Base-by-base conservation (phyloP, 805 yeast species). In the Candida schatavii region DNA sequence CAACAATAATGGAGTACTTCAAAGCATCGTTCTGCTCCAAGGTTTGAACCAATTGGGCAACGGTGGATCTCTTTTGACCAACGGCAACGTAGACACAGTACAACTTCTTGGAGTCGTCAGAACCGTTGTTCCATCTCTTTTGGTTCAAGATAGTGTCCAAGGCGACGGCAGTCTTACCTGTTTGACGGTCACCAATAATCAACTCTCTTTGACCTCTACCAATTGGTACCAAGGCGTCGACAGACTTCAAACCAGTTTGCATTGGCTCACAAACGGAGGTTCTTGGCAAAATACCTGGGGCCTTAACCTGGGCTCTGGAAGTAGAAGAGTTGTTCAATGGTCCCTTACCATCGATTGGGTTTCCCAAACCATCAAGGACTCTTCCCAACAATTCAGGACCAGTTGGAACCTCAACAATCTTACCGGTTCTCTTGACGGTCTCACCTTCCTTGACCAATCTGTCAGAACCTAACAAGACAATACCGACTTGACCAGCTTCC, bases 151-250 rank as follows among this genome's bases (percentile, higher is more conserved):
- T 93, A 77, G 99, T 83, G 75, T 93, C 99, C 61, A 93, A 73
- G 61, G 98, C 99, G 62, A 93, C 97, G 55, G 98, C 97, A 68
- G 99, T 93, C 83, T 93, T 93, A 85, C 99, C 99, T 66, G 99
- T 93, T 81, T 93, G 99, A 83, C 99, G 91, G 77, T 91, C 99
- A 85, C 99, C 99, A 70, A 91, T 91, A 66, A 91, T 91, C 86
- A 93, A 80, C 82, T 93, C 99, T 88, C 99, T 93, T 80, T 93
- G 99, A 74, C 99, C 99, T 86, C 99, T 93, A 71, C 99, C 99
- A 62, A 93, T 75, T 75, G 99, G 99, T 74, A 93, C 99, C 65
- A 93, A 84, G 69, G 99, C 91, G 71, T 93, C 99, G 61, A 93
- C 97, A 52, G 97, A 84, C 81, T 93, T 93, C 69, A 93, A 85